A percentile compares a stretch with the other conserved stretches of the same genome.
These are phyloP conservation scores for Aechmea fasciata DNA, from an alignment of 176 grass and related monocot genomes.

Conservation along the genomic window DNA sequence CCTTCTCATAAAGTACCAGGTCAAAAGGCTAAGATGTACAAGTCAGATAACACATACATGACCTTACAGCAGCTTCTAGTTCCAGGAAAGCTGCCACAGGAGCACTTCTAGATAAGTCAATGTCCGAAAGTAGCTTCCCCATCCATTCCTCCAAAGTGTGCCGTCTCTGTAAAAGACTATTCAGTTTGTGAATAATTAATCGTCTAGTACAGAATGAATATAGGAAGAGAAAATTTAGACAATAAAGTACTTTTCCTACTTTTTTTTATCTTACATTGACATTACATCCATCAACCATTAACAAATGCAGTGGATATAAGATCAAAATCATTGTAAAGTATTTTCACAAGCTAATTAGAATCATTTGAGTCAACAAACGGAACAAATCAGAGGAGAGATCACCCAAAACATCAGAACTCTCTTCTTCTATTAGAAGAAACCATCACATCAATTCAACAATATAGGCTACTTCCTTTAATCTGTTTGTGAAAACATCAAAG, in stretches of 20 bases:
- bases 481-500: too few relatives aligned
- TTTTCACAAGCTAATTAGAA: too few relatives aligned
- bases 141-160: slow-evolving; percentile 85
- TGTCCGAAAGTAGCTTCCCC: slow-evolving; percentile 89
- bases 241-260: not conserved
- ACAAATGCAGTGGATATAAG: too few relatives aligned
- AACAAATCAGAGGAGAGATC: too few relatives aligned
- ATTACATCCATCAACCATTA: not conserved
- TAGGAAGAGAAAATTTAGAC: not conserved
- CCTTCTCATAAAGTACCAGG: not conserved
- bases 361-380: too few relatives aligned
- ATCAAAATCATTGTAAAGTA: too few relatives aligned
- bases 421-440: too few relatives aligned
- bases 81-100: slow-evolving; percentile 89
- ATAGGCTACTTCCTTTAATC: too few relatives aligned
- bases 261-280: not conserved
- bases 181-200: slow-evolving; percentile 28
- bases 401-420: too few relatives aligned
- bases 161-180: slow-evolving; percentile 65
- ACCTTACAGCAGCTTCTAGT: slow-evolving; percentile 81
- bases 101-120: slow-evolving; percentile 92
- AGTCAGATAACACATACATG: slow-evolving; percentile 42
- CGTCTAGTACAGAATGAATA: slow-evolving; percentile 16
- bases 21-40: slow-evolving; percentile 1
- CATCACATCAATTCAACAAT: too few relatives aligned